Conservation (phyloP, 1,284 basidiomycete species). For the Malassezia pachydermatis region DNA sequence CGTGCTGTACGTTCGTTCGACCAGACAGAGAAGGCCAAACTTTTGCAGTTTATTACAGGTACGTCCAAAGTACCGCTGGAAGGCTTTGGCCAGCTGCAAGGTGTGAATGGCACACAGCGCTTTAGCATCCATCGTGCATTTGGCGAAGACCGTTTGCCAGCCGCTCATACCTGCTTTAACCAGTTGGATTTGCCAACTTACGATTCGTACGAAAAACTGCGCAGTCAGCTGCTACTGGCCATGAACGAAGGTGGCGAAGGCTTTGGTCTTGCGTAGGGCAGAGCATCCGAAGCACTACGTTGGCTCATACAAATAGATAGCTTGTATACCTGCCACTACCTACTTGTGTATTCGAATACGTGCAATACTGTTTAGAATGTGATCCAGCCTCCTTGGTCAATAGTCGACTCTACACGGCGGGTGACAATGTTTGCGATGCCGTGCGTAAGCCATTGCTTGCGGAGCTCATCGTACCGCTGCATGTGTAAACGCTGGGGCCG, state of each 20-base stretch:
- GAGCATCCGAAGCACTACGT: not conserved
- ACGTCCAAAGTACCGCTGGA: constrained; percentile 83
- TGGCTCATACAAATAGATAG: too few species aligned
- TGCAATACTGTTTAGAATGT: constrained; percentile 65
- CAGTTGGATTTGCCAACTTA: constrained; percentile 49
- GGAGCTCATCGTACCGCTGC: constrained; percentile 80
- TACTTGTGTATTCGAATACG: too few species aligned
- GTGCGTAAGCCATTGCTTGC: constrained; percentile 79
- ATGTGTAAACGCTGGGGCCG: constrained; percentile 77
- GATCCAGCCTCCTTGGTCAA: constrained; percentile 89
- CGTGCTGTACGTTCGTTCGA: constrained; percentile 93
- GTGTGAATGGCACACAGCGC: constrained; percentile 83
- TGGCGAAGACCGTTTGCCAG: constrained; percentile 74
- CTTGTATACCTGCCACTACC: too few species aligned
- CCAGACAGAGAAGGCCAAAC: constrained; percentile 84
- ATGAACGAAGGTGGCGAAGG: constrained; percentile 47
- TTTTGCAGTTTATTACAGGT: constrained; percentile 78
- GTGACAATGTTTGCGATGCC: constrained; percentile 82
- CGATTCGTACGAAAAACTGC: constrained; percentile 40
- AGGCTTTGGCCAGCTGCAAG: constrained; percentile 83
- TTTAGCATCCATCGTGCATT: constrained; percentile 93
- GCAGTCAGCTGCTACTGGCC: constrained; percentile 27
- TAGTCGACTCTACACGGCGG: constrained; percentile 62
- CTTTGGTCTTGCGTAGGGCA: constrained; percentile 38
- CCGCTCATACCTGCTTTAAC: constrained; percentile 71